These are phyloP conservation scores for Chenopodium album DNA, from an alignment of 148 eudicot species.

Conservation along the genomic window DNA sequence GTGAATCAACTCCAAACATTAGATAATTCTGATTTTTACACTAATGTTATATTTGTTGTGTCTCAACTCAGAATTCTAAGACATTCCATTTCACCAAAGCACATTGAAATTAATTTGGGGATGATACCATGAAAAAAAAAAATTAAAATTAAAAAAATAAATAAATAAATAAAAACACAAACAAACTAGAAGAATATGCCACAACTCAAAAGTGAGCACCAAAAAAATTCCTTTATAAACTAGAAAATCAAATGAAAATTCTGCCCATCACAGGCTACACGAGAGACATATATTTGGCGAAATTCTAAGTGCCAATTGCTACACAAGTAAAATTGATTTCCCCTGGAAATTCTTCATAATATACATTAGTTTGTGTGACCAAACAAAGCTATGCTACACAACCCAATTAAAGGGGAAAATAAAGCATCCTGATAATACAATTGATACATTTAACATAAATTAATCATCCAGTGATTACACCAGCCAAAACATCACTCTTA, in stretches of 20 bases:
- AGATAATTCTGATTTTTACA: not conserved
- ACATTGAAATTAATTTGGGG: no score
- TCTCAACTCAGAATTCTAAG: not conserved
- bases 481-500: conserved; percentile 88
- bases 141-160: no score
- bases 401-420: conserved; percentile 20
- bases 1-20: not conserved
- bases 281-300: conserved; percentile 3
- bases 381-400: conserved; percentile 17
- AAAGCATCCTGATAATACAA: conserved; percentile 14
- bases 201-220: not conserved
- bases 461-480: conserved; percentile 61
- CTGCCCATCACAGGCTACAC: conserved; percentile 8
- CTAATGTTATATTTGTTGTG: not conserved
- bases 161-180: not conserved
- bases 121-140: no score
- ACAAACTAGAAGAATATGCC: not conserved
- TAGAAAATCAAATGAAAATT: not conserved
- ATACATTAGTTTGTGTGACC: conserved; percentile 15
- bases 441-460: conserved; percentile 9
- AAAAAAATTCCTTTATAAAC: not conserved
- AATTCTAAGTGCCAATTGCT: not conserved
- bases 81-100: not conserved
- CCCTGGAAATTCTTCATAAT: conserved; percentile 17
- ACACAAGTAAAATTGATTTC: conserved; percentile 1